Conservation (phyloP, 2,329 filamentous ascomycete genomes). For the Calonectria ilicicola region DNA sequence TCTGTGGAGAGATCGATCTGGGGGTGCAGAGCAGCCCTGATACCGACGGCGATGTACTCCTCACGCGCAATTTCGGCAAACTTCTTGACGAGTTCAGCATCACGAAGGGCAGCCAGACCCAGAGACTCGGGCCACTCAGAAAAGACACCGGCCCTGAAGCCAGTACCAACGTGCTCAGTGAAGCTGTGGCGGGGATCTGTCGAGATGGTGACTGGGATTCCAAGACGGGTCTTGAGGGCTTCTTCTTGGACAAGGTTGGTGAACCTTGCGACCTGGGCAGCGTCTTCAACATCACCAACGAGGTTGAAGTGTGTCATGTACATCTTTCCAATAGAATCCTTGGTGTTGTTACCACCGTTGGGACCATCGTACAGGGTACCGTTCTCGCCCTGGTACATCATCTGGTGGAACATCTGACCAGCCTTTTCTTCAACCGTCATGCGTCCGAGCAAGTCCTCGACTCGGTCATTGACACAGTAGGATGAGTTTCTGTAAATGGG, state of each 20-base stretch:
- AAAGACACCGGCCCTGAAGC: conserved; percentile 56
- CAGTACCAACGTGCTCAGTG: conserved; percentile 56
- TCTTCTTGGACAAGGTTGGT: conserved; percentile 56
- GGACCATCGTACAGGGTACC: conserved; percentile 32
- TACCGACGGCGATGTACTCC: conserved; percentile 57
- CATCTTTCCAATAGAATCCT: conserved; percentile 31
- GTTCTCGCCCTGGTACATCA: conserved; percentile 44
- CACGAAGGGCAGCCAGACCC: conserved; percentile 62
- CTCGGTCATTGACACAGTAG: conserved; percentile 56
- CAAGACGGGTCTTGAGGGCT: conserved; percentile 58
- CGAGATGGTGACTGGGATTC: conserved; percentile 62
- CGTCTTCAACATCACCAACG: conserved; percentile 56
- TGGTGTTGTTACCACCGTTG: conserved; percentile 17
- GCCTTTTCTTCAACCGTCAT: conserved; percentile 63
- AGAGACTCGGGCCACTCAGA: conserved; percentile 65
- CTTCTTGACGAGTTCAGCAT: conserved; percentile 54
- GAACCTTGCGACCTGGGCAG: conserved; percentile 50
- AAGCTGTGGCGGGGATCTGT: conserved; percentile 61
- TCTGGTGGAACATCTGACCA: conserved; percentile 59
- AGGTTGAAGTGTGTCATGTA: conserved; percentile 59
- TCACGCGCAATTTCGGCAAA: conserved; percentile 63
- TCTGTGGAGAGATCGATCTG: conserved; percentile 65
- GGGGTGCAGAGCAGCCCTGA: conserved; percentile 61
- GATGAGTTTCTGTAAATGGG: conserved; percentile 46
- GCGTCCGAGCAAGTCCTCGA: conserved; percentile 57